A percentile compares a stretch with the other conserved stretches of the same genome.
These are phyloP conservation scores for Eucalyptus guilfoylei DNA, from an alignment of 345 rosid genomes.

Conservation along the genomic window DNA sequence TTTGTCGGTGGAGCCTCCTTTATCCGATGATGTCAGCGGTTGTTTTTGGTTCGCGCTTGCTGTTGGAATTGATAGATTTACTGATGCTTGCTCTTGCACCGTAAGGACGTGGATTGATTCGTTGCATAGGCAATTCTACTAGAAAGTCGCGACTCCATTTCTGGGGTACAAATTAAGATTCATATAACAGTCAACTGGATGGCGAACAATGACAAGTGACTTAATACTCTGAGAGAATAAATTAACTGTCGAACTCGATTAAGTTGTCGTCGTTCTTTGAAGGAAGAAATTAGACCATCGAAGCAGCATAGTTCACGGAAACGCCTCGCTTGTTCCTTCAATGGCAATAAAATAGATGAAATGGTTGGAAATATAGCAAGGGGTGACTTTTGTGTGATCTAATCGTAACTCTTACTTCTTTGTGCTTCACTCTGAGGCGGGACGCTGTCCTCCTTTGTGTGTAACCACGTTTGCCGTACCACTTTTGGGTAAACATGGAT, in stretches of 20 bases:
- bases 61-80: background rate
- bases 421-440: background rate
- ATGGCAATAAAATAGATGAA: background rate
- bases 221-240: background rate
- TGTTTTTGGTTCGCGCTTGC: background rate
- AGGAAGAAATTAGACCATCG: background rate
- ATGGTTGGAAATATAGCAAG: background rate
- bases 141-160: background rate
- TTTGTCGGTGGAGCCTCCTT: background rate
- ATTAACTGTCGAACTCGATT: background rate
- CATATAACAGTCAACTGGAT: background rate
- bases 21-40: background rate
- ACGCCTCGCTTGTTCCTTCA: background rate
- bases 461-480: background rate
- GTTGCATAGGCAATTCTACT: background rate
- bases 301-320: background rate
- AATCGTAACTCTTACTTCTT: background rate
- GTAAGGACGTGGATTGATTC: background rate
- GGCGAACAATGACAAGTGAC: background rate
- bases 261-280: background rate
- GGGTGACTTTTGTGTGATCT: background rate
- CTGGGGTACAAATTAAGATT: background rate
- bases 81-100: background rate
- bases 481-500: background rate
- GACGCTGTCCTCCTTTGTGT: background rate